Base-by-base conservation (phyloP, 2,329 filamentous ascomycete species). In the Phialemonium atrogriseum region DNA sequence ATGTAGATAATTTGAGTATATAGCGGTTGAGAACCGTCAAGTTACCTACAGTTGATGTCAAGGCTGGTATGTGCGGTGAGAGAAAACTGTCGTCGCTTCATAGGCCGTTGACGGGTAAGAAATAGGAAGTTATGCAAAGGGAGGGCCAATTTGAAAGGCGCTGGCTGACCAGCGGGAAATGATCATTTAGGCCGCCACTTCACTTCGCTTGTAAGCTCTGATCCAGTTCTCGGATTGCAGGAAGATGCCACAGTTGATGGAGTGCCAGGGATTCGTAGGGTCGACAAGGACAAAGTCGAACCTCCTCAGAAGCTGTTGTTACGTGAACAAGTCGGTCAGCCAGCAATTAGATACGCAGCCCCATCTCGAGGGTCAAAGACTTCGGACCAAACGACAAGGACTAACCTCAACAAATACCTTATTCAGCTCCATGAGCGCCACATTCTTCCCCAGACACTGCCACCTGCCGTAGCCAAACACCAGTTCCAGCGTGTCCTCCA, bases 381-480 rank as follows among this genome's bases (percentile, higher is more conserved):
- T 13, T 20, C n/a, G 27, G 16, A 21, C n/a, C 19, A 24, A 8
- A 26, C 7, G 17, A 17, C 22, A 14, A 23, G 19, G 15, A 40
- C 41, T 22, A 34, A 51, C 45, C 42, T 51, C 45, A 18, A 48
- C 38, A 32, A 51, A 31, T 4, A 44, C 24, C 39, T 55, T 56
- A 11, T 48, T 40, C 24, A 54, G 24, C 41, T 56, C 50, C 41
- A 52, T 43, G 18, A 46, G 25, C 4, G 51, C 51, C 21, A 55
- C 41, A 14, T 40, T 39, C 43, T 48, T 49, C 2, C 54, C 54
- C 9, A 54, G 29, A 30, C 54, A 57, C 24, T 42, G 37, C 19
- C 43, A 50, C 31, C 43, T 45, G 3, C 52, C 52, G 29, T 42
- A 50, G 12, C 52, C 48, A 36, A 51, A 54, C 11, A 43, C 42